phyloP scores from a whole-genome alignment of 345 rosid genomes.

The Atalantia buxifolia region DNA sequence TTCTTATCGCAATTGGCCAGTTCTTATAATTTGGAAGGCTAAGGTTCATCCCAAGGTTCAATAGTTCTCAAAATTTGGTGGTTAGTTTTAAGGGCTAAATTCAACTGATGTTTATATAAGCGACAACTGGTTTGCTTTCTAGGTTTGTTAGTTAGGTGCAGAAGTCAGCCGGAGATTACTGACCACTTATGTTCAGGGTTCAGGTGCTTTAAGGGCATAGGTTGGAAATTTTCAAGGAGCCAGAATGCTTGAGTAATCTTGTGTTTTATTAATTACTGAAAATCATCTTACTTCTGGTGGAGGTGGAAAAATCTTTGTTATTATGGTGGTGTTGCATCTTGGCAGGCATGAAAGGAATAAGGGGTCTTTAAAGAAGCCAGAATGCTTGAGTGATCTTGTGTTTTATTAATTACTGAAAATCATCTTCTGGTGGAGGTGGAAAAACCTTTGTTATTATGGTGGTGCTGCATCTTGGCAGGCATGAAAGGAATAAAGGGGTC shows the following conservation, averaged over 20 bases:
- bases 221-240: not conserved
- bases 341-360: not conserved
- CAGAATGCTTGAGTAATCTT: not conserved
- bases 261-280: not conserved
- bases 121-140: not conserved
- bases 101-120: not conserved
- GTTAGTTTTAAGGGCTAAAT: not conserved
- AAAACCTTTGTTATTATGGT: not conserved
- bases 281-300: not conserved
- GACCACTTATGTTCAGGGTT: not conserved
- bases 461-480: not conserved
- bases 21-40: not conserved
- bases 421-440: not conserved
- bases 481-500: not conserved
- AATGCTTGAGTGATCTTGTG: not conserved
- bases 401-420: not conserved
- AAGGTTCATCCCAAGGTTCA: not conserved
- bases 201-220: not conserved
- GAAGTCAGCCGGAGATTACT: not conserved
- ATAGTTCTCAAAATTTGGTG: not conserved
- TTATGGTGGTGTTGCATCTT: not conserved
- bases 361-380: not conserved
- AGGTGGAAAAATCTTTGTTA: not conserved
- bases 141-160: not conserved
- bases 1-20: not conserved